Evolutionary conservation across 371 early-diverging fungal species (phyloP).

Genomic region (Encephalitozoon hellem): DNA sequence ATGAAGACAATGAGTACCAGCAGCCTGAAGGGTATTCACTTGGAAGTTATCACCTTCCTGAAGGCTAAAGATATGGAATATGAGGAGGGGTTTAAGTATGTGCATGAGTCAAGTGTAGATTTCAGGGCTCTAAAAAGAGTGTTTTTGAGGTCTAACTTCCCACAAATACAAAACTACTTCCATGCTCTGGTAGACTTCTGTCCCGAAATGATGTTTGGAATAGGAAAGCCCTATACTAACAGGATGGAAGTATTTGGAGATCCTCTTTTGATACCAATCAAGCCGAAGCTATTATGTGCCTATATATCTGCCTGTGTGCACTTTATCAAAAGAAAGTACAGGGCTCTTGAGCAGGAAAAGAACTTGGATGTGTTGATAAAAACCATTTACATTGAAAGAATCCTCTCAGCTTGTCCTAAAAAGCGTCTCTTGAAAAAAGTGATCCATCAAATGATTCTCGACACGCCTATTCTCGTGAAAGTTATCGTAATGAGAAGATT

Average conservation of each 20-base stretch:
- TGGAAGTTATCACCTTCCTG: not conserved
- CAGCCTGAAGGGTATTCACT: not conserved
- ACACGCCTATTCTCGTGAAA: not conserved
- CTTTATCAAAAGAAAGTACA: not conserved
- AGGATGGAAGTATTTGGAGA: constrained; percentile 3
- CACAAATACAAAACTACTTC: constrained; percentile 12
- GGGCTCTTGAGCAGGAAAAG: not conserved
- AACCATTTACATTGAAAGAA: constrained; percentile 21
- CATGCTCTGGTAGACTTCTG: constrained; percentile 2
- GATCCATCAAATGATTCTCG: constrained; percentile 12
- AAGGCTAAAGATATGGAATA: not conserved
- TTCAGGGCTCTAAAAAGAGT: not conserved
- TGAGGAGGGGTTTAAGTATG: not conserved
- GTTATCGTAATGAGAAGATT: constrained; percentile 25
- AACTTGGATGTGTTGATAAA: constrained; percentile 15
- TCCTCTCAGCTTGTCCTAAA: not conserved
- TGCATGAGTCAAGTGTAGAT: not conserved
- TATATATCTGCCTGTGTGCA: constrained; percentile 12
- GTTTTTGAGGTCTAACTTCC: constrained; percentile 3
- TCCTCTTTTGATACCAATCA: constrained; percentile 19
- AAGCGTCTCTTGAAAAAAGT: not conserved
- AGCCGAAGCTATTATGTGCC: not conserved
- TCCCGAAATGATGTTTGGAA: constrained; percentile 23
- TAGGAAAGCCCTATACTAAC: not conserved
- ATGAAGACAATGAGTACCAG: not conserved